Evolutionary conservation across 352 stramenopile genomes (phyloP).

Genomic region (Phytopythium montanum): DNA sequence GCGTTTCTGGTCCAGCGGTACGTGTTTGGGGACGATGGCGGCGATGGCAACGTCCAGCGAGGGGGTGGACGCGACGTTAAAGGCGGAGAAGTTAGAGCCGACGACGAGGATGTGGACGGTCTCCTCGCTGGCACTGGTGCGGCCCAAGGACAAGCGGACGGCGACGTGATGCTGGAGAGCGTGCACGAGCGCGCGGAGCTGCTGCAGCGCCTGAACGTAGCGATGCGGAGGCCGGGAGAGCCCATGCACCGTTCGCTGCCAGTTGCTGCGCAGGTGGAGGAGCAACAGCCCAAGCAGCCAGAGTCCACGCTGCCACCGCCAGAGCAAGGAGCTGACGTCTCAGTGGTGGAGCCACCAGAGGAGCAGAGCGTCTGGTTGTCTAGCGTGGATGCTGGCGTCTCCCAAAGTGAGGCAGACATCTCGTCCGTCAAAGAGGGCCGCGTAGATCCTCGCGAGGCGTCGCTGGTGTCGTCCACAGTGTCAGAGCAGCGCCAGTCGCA

Average conservation of each 20-base stretch:
- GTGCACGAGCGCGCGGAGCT: slow-evolving; percentile 32
- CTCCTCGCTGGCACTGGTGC: background rate
- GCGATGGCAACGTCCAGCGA: background rate
- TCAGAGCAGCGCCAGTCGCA: background rate
- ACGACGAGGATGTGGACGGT: background rate
- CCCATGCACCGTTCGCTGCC: background rate
- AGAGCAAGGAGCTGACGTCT: background rate
- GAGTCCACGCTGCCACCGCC: background rate
- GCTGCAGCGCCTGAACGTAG: slow-evolving; percentile 32
- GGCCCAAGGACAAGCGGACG: background rate
- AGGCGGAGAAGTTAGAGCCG: background rate
- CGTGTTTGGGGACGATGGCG: slow-evolving; percentile 19
- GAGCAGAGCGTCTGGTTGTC: background rate
- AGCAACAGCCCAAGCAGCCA: background rate
- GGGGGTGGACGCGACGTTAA: background rate
- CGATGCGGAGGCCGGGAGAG: slow-evolving; percentile 23
- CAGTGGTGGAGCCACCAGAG: background rate
- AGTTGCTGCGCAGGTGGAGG: background rate
- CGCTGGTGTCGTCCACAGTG: background rate
- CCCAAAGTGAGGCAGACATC: background rate
- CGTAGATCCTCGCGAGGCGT: background rate
- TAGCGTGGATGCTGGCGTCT: background rate
- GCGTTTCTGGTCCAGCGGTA: slow-evolving; percentile 45
- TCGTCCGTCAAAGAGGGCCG: background rate
- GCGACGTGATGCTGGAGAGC: slow-evolving; percentile 14